A percentile compares a stretch with the other conserved stretches of the same genome.
These are phyloP conservation scores for Umbelopsis ramanniana DNA, from an alignment of 192 early-diverging fungal genomes.

Conservation along the genomic window DNA sequence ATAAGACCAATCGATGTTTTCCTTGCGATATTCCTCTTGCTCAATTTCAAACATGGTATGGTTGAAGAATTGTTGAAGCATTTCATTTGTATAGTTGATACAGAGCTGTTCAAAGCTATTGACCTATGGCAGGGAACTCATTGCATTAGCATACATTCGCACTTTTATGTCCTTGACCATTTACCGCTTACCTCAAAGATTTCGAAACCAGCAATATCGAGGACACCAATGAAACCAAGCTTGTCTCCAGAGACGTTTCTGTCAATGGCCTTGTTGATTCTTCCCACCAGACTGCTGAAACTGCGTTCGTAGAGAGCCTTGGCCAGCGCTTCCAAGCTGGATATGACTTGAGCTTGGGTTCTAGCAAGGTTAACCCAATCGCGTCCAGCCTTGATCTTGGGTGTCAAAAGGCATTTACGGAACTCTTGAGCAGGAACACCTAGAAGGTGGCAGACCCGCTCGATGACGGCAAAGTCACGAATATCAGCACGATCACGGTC, in stretches of 20 bases:
- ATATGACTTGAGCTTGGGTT: slow-evolving; percentile 83
- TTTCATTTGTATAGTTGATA: slow-evolving; percentile 99
- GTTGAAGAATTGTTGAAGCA: slow-evolving; percentile 99
- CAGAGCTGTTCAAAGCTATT: slow-evolving; percentile 99
- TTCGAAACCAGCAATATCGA: slow-evolving; percentile 99
- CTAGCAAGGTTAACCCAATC: slow-evolving; percentile 95
- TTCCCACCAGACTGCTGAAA: slow-evolving; percentile 89
- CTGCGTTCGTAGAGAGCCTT: slow-evolving; percentile 94
- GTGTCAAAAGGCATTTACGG: slow-evolving; percentile 82
- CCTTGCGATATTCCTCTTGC: slow-evolving; percentile 96
- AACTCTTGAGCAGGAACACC: slow-evolving; percentile 90
- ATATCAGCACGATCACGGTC: slow-evolving; percentile 90
- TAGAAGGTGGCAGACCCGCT: slow-evolving; percentile 93
- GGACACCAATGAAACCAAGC: slow-evolving; percentile 90
- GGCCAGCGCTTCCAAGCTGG: slow-evolving; percentile 90
- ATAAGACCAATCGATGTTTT: slow-evolving; percentile 98
- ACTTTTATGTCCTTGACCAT: not conserved
- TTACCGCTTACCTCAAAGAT: slow-evolving; percentile 81
- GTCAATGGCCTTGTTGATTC: slow-evolving; percentile 83
- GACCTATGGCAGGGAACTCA: slow-evolving; percentile 43
- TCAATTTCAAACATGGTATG: slow-evolving; percentile 99
- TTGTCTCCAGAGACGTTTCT: slow-evolving; percentile 67
- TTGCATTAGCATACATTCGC: no score
- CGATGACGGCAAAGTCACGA: slow-evolving; percentile 70
- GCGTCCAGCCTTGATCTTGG: slow-evolving; percentile 91